Base-by-base conservation (phyloP, 169 alveolate genomes). In the Besnoitia besnoiti region DNA sequence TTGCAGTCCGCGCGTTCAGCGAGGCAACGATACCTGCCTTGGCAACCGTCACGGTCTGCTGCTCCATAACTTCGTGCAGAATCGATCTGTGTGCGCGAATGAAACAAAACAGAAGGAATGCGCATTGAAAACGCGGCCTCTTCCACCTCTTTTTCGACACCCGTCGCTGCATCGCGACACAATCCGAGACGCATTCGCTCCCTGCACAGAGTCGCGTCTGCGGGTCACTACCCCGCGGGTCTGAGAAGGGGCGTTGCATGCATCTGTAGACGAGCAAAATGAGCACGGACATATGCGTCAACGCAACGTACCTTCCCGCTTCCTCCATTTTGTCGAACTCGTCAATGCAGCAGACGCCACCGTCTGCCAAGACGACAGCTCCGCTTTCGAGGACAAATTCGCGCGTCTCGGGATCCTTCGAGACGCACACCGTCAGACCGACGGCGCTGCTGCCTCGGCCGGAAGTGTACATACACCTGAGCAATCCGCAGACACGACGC, bases 271-370 rank as follows among this genome's bases (percentile, higher is more conserved):
- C 1, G 3, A 0, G 27, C 27, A 16, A 55, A 16, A 10, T 7
- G 16, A 19, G 67, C 67, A 5, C 1, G 67, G 67, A 55, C 67
- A 10, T 55, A 5, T 55, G 7, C n/a, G 67, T 3, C 33, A 5
- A 8, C 67, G n/a, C 33, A 5, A n/a, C 67, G 37, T 76, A 80
- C 90, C 99, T 96, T n/a, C 99, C 98, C 73, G 97, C 97, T 75
- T 99, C 99, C 90, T 99, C 99, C 99, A 99, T 98, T 96, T 99
- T 99, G 96, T 99, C 99, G 95, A 99, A 99, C 95, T 99, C 99
- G 96, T 99, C 99, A 93, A 99, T 99, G 95, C 99, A 99, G 93
- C 99, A 99, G 37, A 99, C 98, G 51, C 94, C 95, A 49, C 97
- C 94, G 93, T 99, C 99, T 51, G 99, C 97, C 76, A 99, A 96